Base-by-base conservation (phyloP, 331 rosid genomes). In the Quercus tomentella region DNA sequence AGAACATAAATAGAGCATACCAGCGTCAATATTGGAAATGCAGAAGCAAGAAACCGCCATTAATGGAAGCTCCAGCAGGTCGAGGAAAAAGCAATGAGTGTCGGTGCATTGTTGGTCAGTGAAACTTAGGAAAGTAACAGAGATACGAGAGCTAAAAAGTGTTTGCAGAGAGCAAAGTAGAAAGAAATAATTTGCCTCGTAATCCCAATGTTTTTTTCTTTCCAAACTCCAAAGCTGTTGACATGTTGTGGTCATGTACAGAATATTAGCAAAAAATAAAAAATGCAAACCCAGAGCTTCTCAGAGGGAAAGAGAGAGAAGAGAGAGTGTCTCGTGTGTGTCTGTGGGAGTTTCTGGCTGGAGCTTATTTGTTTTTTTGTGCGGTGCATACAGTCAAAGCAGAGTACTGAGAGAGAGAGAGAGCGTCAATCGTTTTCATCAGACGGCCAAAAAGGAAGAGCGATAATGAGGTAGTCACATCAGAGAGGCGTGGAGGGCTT, bases 51-150 rank as follows among this genome's bases (percentile, higher is more conserved):
- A 82, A 60, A 79, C 72, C 41, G 84, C 49, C 81, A 78, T 54
- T 17, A 66, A 77, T 0, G 80, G 62, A 78, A 62, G 25, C 33
- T 55, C 4, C 12, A 58, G 71, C 77, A 62, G 73, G 77, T 78
- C 77, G 71, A 70, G 72, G 86, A 71, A 6, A 82, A 78, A 87
- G 87, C 31, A 82, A 81, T 2, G 63, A 21, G 86, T 91, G 98
- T 94, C 98, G 97, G 98, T 92, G 94, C 17, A 2, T 17, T 54
- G 77, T 70, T 75, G 56, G 76, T 1, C 0, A 23, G 25, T 54
- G 77, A 71, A 77, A 72, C 57, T 12, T 56, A 73, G 75, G 79
- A 56, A 56, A 57, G 70, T 31, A 57, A 12, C 74, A 41, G 35
- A 80, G 87, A 56, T 41, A 73, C 62, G 20, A 35, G 82, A 69